Evolutionary conservation across 2,329 filamentous ascomycete genomes (phyloP), one percentile per base, ranked within the genome.

Genomic region (Ascochyta pisi): DNA sequence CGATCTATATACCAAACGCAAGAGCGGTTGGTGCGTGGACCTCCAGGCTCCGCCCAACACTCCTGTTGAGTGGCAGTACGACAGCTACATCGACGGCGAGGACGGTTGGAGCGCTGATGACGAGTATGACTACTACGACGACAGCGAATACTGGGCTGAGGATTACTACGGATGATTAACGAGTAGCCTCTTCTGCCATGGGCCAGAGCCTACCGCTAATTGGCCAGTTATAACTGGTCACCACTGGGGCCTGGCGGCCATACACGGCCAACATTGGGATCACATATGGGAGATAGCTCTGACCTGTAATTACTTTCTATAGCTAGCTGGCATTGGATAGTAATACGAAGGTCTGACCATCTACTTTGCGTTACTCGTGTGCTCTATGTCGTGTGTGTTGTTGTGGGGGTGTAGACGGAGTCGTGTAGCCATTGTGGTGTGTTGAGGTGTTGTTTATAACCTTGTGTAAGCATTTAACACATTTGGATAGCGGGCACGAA

Each of bases 251-350:
- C 38, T 57, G 31, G 46, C 37, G 27, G n/a, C 4, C 33, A 48
- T 43, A 15, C 34, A 43, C 37, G 22, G 31, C 31, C 29, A 38
- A 47, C 23, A 48, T 49, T 24, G 27, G 40, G 34, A 44, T 23
- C 15, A 47, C 23, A 42, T 42, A 48, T 38, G 43, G 39, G 24
- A 47, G 39, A 47, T 45, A 43, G 43, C 49, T 35, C 34, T 40
- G 34, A 51, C 41, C 26, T 45, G 40, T 45, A 45, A 12, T 45
- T 45, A 45, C 42, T 22, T 34, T 57, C 46, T 54, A 42, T 60
- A 54, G 54, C 49, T 57, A 22, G 44, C 38, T 50, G 23, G 54
- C 50, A 57, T 52, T 50, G 29, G 40, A 45, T 57, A 54, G 16
- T 50, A 47, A 37, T 38, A 34, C 29, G 7, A 54, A 44, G 37